Conservation (phyloP, 2,329 filamentous ascomycete genomes). For the Stagonosporopsis cucurbitacearum region DNA sequence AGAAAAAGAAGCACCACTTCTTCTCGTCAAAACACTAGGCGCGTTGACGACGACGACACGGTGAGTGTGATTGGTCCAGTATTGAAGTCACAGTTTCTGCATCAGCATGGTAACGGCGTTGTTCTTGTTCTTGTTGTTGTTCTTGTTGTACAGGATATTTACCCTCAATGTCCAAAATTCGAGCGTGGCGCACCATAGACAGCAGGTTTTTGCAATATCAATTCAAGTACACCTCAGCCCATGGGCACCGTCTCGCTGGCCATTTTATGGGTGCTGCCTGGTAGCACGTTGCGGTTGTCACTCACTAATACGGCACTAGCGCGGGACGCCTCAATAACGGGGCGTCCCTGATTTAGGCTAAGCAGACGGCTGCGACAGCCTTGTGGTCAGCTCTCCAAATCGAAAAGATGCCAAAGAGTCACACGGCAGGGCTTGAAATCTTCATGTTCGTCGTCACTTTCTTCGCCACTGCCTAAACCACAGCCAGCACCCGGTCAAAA, state of each 20-base stretch:
- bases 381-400: background rate
- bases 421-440: background rate
- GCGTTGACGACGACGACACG: background rate
- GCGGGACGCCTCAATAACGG: slow-evolving; percentile 15
- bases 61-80: background rate
- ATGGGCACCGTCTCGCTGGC: background rate
- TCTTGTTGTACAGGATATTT: slow-evolving; percentile 14
- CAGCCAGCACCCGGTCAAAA: background rate
- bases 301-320: slow-evolving; percentile 7
- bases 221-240: background rate
- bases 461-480: background rate
- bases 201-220: slow-evolving; percentile 8
- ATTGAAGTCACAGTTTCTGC: slow-evolving; percentile 4
- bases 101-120: slow-evolving; percentile 18
- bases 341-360: background rate
- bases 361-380: slow-evolving; percentile 8
- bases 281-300: background rate
- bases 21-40: slow-evolving; percentile 50
- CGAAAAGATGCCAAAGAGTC: background rate
- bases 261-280: background rate
- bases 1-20: slow-evolving; percentile 66
- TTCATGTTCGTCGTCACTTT: background rate
- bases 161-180: slow-evolving; percentile 2
- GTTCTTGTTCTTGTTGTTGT: no score
- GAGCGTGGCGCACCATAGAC: slow-evolving; percentile 8